Conservation (phyloP, 129 eudicot genomes). For the Flaveria ramosissima region DNA sequence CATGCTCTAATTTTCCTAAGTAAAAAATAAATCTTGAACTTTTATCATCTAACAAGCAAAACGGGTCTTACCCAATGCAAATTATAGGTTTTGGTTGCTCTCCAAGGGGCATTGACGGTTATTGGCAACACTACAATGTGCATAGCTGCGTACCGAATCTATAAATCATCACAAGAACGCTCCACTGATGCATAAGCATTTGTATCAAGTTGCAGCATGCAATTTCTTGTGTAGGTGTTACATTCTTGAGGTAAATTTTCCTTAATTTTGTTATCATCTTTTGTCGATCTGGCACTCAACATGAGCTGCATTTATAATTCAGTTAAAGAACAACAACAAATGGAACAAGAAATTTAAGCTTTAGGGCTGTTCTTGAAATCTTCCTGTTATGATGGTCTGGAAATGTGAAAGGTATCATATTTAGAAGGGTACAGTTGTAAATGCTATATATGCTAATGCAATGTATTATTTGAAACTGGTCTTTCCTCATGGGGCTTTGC, state of each 20-base stretch:
- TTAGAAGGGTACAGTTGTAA: conserved; percentile 12
- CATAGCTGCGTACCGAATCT: conserved; percentile 87
- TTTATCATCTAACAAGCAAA: background rate
- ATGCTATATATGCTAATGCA: background rate
- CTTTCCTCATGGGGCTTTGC: conserved; percentile 21
- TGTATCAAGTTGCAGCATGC: conserved; percentile 5
- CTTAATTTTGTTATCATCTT: background rate
- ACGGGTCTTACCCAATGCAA: background rate
- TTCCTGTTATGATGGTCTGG: conserved; percentile 9
- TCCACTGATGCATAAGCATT: conserved; percentile 45
- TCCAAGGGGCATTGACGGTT: conserved; percentile 92
- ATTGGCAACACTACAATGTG: conserved; percentile 96
- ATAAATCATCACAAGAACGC: conserved; percentile 54
- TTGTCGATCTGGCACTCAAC: conserved; percentile 11
- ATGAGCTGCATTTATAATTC: conserved; percentile 16
- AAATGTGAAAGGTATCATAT: conserved; percentile 9
- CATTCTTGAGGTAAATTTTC: conserved; percentile 19
- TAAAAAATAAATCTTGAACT: background rate
- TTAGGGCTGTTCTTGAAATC: conserved; percentile 21
- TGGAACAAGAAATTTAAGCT: conserved; percentile 4
- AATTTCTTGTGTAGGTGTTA: conserved; percentile 5
- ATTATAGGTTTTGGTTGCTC: conserved; percentile 66
- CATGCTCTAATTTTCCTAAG: background rate
- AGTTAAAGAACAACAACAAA: background rate
- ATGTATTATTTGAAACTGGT: background rate